Percentiles rank a stretch among this genome's conserved stretches.
Evolutionary conservation across 371 early-diverging fungal genomes (phyloP).

Genomic region (Mucor velutinosus): DNA sequence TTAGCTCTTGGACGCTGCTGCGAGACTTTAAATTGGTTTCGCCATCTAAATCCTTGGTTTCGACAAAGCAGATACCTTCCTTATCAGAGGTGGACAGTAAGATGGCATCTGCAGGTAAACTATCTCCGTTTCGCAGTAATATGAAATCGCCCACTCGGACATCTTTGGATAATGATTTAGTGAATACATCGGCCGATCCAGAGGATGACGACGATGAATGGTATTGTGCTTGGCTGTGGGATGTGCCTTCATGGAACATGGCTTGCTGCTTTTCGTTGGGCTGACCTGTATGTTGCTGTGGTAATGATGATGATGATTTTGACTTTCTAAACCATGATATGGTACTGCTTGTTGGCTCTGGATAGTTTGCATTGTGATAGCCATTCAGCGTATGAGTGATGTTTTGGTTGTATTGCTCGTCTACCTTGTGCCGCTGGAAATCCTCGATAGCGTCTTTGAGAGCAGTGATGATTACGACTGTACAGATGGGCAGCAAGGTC

Average conservation of each 20-base stretch:
- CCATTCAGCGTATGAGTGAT: constrained; percentile 70
- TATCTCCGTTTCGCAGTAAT: constrained; percentile 78
- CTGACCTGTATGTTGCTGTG: background rate
- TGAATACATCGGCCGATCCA: constrained; percentile 7
- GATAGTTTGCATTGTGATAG: constrained; percentile 77
- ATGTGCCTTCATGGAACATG: background rate
- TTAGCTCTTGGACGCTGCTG: constrained; percentile 62
- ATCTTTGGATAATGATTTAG: constrained; percentile 49
- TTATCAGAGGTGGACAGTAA: constrained; percentile 79
- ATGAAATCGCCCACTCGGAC: constrained; percentile 94
- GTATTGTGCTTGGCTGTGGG: background rate
- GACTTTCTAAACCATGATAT: background rate
- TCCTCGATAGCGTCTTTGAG: constrained; percentile 98
- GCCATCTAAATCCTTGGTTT: constrained; percentile 96
- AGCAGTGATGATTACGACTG: constrained; percentile 88
- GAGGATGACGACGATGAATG: background rate
- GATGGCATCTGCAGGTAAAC: constrained; percentile 91
- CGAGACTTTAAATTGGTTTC: constrained; percentile 94
- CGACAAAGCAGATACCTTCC: constrained; percentile 81
- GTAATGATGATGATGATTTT: background rate
- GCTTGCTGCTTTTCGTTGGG: background rate
- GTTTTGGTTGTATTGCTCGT: constrained; percentile 84
- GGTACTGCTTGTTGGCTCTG: constrained; percentile 6
- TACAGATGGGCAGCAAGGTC: constrained; percentile 86
- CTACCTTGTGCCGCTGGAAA: constrained; percentile 89